Percentiles rank a stretch among this genome's conserved stretches.
phyloP scores from a whole-genome alignment of 208 protist genomes.

The Trypanosoma melophagium region DNA sequence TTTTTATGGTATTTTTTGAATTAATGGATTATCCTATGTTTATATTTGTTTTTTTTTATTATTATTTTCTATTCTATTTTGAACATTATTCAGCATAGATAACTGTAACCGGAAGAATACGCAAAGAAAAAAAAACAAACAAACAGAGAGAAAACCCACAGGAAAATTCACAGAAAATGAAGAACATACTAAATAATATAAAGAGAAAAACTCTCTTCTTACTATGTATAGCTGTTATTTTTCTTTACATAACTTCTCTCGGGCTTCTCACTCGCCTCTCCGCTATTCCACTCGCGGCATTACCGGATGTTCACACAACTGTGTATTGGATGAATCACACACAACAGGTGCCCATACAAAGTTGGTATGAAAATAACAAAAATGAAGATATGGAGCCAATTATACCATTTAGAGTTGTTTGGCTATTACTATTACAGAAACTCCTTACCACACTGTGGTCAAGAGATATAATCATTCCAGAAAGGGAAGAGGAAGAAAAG shows the following conservation, averaged over 20 bases:
- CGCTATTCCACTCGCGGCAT: not conserved
- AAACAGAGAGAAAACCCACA: too few relatives aligned
- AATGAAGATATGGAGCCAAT: not conserved
- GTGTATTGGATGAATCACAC: not conserved
- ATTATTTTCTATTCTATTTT: too few relatives aligned
- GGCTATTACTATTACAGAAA: too few relatives aligned
- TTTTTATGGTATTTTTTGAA: too few relatives aligned
- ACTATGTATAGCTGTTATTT: not conserved
- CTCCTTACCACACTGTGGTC: not conserved
- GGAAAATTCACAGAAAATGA: too few relatives aligned
- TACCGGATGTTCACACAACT: not conserved
- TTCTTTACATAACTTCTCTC: not conserved
- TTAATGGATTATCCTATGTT: too few relatives aligned
- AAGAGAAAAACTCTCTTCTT: too few relatives aligned
- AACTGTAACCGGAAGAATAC: too few relatives aligned
- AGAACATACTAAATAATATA: too few relatives aligned
- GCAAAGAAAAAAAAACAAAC: too few relatives aligned
- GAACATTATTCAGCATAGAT: too few relatives aligned
- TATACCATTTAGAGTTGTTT: not conserved
- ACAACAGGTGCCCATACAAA: not conserved
- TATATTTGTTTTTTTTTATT: too few relatives aligned
- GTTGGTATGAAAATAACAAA: conserved; percentile 1
- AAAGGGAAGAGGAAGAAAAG: not conserved
- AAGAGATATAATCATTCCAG: not conserved
- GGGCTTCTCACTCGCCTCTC: not conserved